Base-by-base conservation (phyloP, 306 rosid species). In the Chamaecrista fasciculata region DNA sequence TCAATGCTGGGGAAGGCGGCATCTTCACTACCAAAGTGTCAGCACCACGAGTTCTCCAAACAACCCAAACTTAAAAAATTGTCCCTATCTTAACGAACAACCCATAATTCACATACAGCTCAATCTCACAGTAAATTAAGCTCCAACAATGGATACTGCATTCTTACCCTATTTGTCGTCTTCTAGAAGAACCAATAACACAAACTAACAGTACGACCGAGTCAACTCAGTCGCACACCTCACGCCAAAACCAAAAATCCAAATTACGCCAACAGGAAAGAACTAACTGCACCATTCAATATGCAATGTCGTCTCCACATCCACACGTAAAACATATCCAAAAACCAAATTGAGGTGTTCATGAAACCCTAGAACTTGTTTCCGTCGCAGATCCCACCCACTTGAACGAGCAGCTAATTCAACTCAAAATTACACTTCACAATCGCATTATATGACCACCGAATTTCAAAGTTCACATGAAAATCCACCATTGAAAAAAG, bases 1-100 rank as follows among this genome's bases (percentile, higher is more conserved):
- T 74, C 87, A 87, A 43, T 68, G 91, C 84, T 6, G 94, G 96
- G 36, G 96, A 87, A 72, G 94, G 88, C 51, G 94, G 91, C 94
- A 90, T 90, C 84, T 79, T 53, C 34, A 68, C 79, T 50, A 52
- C 59, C 71, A 56, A 58, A 74, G 40, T 67, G 15, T 74, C 70
- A n/a, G n/a, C n/a, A 52, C 78, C 37, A 58, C 70, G 65, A 66
- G 52, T 62, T 62, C 79, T 71, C 83, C 77, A 74, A 43, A 80
- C 66, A 72, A 63, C 53, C 73, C 60, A 43, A 64, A 75, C 20
- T 66, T 8, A 67, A 69, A 61, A 69, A 61, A 65, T 47, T n/a
- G 70, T 34, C 37, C 60, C 11, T 20, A 8, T 44, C 69, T 53
- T 50, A 28, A 67, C 62, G 12, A 47, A 58, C 28, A 70, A 67